Evolutionary conservation across 2,329 filamentous ascomycete species (phyloP).

Genomic region (Ceratocystis harringtonii): DNA sequence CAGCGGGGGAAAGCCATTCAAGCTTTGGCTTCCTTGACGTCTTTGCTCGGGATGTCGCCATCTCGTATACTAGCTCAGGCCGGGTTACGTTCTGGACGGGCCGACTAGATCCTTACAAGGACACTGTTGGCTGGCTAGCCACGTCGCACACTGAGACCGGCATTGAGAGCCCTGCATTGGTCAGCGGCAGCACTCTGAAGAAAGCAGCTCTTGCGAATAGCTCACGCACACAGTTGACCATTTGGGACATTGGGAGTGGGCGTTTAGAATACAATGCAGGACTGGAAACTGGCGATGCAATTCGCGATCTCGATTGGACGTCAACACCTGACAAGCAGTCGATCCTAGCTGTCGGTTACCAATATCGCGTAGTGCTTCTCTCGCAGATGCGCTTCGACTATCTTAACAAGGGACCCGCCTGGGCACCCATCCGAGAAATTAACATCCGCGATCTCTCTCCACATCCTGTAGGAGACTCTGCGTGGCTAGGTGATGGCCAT

Average conservation of each 20-base stretch:
- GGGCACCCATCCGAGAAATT: conserved; percentile 73
- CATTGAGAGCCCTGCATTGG: conserved; percentile 55
- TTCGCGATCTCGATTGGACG: conserved; percentile 86
- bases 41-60: conserved; percentile 71
- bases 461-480: conserved; percentile 82
- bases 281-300: conserved; percentile 56
- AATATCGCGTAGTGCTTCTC: conserved; percentile 67
- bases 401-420: conserved; percentile 73
- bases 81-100: conserved; percentile 75
- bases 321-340: conserved; percentile 80
- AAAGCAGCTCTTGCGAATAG: conserved; percentile 74
- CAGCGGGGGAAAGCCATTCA: conserved; percentile 57
- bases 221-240: conserved; percentile 59
- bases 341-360: conserved; percentile 82
- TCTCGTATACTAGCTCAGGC: conserved; percentile 66
- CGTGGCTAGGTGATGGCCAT: conserved; percentile 75
- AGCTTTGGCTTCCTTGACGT: conserved; percentile 70
- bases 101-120: conserved; percentile 45
- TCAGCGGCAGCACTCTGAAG: conserved; percentile 71
- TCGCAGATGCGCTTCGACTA: conserved; percentile 87
- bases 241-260: conserved; percentile 76
- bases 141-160: conserved; percentile 73
- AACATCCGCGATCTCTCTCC: conserved; percentile 67
- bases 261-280: conserved; percentile 68
- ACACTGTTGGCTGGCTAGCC: conserved; percentile 61